Conservation (phyloP, 345 rosid genomes). For the Eucalyptus camaldulensis region DNA sequence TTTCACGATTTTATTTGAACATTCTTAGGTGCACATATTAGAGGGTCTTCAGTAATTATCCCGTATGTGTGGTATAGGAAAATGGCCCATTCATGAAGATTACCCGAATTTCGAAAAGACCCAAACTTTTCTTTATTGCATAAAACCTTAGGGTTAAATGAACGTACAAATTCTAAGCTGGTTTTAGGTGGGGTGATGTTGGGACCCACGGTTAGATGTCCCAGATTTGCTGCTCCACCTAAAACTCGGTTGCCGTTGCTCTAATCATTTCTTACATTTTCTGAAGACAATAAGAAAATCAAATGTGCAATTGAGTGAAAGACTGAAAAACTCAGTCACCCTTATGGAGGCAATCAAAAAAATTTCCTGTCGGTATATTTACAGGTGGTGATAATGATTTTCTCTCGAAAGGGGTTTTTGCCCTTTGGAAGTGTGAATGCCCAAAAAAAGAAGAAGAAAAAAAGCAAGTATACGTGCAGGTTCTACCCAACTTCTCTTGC, state of each 20-base stretch:
- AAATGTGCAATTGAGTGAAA: neutral
- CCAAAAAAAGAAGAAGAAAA: neutral
- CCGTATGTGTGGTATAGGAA: neutral
- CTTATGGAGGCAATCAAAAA: neutral
- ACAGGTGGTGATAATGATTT: slow-evolving; percentile 1
- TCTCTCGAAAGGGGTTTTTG: neutral
- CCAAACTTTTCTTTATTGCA: neutral
- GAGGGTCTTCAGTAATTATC: neutral
- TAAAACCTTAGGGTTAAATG: neutral
- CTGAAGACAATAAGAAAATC: neutral
- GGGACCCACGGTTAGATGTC: slow-evolving; percentile 1
- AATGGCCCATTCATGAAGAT: neutral
- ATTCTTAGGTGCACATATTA: neutral
- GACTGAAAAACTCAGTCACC: neutral
- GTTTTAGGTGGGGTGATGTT: neutral
- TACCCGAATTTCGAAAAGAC: neutral
- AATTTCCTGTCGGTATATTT: neutral
- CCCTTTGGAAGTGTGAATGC: slow-evolving; percentile 7
- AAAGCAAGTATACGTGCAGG: neutral
- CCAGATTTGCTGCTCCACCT: neutral
- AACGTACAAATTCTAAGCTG: neutral
- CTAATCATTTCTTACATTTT: neutral
- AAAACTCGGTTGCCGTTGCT: neutral
- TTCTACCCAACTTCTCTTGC: neutral
- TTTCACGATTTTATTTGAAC: neutral